These are phyloP conservation scores for Coemansia sp. DNA, from an alignment of 192 early-diverging fungal species.

Conservation along the genomic window DNA sequence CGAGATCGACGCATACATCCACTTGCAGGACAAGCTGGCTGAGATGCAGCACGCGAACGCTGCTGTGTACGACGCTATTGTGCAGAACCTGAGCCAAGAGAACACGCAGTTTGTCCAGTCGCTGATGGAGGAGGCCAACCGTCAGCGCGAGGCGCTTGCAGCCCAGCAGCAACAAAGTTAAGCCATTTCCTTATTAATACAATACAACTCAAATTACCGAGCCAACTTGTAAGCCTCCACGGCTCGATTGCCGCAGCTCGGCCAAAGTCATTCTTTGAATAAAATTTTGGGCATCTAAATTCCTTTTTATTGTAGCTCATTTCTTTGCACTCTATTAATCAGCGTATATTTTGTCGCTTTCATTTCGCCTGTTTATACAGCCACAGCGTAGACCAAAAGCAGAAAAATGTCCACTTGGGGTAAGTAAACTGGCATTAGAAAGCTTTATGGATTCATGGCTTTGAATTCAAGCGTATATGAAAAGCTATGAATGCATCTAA, in stretches of 20 bases:
- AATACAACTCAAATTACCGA: background rate
- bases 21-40: conserved; percentile 66
- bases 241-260: background rate
- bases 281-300: conserved; percentile 3
- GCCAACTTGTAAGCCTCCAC: background rate
- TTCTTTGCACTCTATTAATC: conserved; percentile 1
- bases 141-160: conserved; percentile 20
- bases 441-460: background rate
- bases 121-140: conserved; percentile 43
- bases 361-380: conserved; percentile 8
- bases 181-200: background rate
- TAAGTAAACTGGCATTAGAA: conserved; percentile 24
- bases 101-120: conserved; percentile 44
- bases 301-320: conserved; percentile 3
- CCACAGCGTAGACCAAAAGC: background rate
- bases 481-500: background rate
- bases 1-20: conserved; percentile 69
- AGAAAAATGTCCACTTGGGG: conserved; percentile 43
- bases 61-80: conserved; percentile 32
- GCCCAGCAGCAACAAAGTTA: background rate
- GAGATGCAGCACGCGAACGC: conserved; percentile 42
- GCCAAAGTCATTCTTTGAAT: background rate
- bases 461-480: background rate
- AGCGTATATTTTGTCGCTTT: background rate
- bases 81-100: conserved; percentile 39